Percentiles rank a stretch among this genome's conserved stretches.
Evolutionary conservation across 2,329 filamentous ascomycete genomes (phyloP).

Genomic region (Claviceps paspali): DNA sequence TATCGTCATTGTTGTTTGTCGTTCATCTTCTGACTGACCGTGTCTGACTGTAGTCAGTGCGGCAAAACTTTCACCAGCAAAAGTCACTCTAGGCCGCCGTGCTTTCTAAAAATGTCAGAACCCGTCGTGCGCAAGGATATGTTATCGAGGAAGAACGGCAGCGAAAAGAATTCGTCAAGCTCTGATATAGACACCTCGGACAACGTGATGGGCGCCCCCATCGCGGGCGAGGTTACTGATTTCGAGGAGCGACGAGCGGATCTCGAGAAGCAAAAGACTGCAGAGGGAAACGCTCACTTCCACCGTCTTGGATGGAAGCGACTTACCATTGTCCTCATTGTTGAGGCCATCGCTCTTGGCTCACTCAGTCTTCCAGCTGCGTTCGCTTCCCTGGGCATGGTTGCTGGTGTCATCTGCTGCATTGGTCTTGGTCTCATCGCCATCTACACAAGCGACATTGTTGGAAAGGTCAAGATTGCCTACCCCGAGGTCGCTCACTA

Average conservation of each 20-base stretch:
- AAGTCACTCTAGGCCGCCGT: too few relatives aligned
- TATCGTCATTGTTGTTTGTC: too few relatives aligned
- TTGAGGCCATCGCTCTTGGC: conserved; percentile 41
- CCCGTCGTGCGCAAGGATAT: conserved; percentile 5
- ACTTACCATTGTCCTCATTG: conserved; percentile 38
- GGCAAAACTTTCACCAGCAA: too few relatives aligned
- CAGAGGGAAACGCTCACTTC: conserved; percentile 32
- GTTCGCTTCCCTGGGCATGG: conserved; percentile 39
- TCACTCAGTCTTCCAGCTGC: conserved; percentile 34
- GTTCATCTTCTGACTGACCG: too few relatives aligned
- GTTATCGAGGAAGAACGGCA: background rate
- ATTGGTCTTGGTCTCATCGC: conserved; percentile 28
- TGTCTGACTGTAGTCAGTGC: too few relatives aligned
- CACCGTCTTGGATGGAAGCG: conserved; percentile 41
- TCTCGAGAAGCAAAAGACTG: conserved; percentile 30
- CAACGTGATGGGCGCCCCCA: conserved; percentile 13
- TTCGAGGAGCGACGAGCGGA: conserved; percentile 20
- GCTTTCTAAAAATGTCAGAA: conserved; percentile 3
- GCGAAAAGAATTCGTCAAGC: conserved; percentile 4
- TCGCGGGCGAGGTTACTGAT: conserved; percentile 23
- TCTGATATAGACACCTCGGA: conserved; percentile 10
- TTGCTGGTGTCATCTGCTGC: conserved; percentile 28
- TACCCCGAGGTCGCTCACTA: conserved; percentile 47
- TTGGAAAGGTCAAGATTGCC: conserved; percentile 32
- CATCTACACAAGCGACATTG: conserved; percentile 32